A percentile compares a stretch with the other conserved stretches of the same genome.
These are phyloP conservation scores for Claviceps fusiformis DNA, from an alignment of 2,329 filamentous ascomycete genomes.

Conservation along the genomic window DNA sequence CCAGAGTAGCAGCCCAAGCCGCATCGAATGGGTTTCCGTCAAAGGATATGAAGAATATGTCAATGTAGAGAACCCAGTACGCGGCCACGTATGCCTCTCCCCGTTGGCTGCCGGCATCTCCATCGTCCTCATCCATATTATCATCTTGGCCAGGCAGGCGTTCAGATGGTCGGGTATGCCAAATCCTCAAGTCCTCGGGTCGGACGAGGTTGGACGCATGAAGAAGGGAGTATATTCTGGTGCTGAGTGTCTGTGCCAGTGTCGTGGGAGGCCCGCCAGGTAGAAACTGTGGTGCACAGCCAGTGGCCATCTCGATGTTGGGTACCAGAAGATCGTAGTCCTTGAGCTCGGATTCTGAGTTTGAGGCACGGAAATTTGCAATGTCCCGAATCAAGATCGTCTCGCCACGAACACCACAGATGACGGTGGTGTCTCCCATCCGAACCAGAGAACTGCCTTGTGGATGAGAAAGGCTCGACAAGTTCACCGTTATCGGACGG, in stretches of 20 bases:
- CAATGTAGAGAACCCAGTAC: conserved; percentile 92
- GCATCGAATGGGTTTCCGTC: conserved; percentile 89
- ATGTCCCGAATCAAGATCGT: conserved; percentile 65
- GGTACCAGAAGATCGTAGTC: conserved; percentile 71
- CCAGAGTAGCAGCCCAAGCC: conserved; percentile 72
- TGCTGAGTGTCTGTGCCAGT: conserved; percentile 73
- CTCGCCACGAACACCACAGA: conserved; percentile 83
- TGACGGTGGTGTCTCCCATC: conserved; percentile 81
- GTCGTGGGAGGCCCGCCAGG: conserved; percentile 70
- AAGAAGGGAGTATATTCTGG: conserved; percentile 63
- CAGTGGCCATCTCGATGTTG: conserved; percentile 85
- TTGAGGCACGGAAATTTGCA: conserved; percentile 43
- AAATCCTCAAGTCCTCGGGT: conserved; percentile 58
- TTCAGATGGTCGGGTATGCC: conserved; percentile 40
- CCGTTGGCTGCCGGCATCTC: conserved; percentile 16
- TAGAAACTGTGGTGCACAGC: conserved; percentile 72
- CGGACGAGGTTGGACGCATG: conserved; percentile 57
- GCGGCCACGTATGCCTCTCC: conserved; percentile 49
- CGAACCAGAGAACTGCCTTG: conserved; percentile 84
- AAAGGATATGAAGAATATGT: conserved; percentile 85
- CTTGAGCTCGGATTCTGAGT: conserved; percentile 33
- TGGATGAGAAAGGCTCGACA: conserved; percentile 73
- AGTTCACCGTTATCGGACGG: conserved; percentile 63
- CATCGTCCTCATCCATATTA: conserved; percentile 23
- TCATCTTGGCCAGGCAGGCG: conserved; percentile 32